Percentiles rank a stretch among this genome's conserved stretches.
phyloP scores from a whole-genome alignment of 2,329 filamentous ascomycete species.

The Trichothecium roseum region DNA sequence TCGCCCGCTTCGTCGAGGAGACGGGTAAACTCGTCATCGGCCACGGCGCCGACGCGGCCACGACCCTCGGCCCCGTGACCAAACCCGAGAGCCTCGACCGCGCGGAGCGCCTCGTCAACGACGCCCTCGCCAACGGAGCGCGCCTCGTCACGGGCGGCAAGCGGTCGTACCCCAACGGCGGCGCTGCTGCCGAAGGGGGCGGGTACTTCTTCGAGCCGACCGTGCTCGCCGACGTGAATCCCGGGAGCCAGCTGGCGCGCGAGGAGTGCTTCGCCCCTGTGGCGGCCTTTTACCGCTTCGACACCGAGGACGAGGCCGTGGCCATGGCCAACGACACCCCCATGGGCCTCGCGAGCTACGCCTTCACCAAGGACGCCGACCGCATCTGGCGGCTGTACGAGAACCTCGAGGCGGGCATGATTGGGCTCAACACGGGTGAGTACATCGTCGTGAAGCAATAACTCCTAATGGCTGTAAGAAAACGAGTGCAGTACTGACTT shows the following conservation, averaged over 20 bases:
- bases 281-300: constrained; percentile 57
- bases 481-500: constrained; percentile 15
- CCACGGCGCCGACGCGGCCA: constrained; percentile 42
- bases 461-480: too few relatives aligned
- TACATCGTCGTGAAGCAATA: too few relatives aligned
- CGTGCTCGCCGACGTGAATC: constrained; percentile 55
- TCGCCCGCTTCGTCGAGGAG: constrained; percentile 2
- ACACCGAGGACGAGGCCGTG: constrained; percentile 60
- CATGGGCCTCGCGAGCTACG: constrained; percentile 63
- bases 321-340: constrained; percentile 54
- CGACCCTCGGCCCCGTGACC: constrained; percentile 55
- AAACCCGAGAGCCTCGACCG: constrained; percentile 29
- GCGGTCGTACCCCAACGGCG: constrained; percentile 43
- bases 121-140: constrained; percentile 54
- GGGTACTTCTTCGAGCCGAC: constrained; percentile 61
- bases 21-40: constrained; percentile 28
- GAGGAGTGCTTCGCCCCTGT: constrained; percentile 69
- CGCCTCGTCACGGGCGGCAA: constrained; percentile 52
- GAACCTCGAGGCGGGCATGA: constrained; percentile 34
- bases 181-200: constrained; percentile 16
- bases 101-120: constrained; percentile 45
- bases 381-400: constrained; percentile 32
- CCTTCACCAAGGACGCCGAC: constrained; percentile 44
- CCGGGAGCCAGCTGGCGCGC: constrained; percentile 53
- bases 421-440: constrained; percentile 23